These are phyloP conservation scores for Grosmannia clavigera DNA, from an alignment of 2,329 filamentous ascomycete species.

Conservation along the genomic window DNA sequence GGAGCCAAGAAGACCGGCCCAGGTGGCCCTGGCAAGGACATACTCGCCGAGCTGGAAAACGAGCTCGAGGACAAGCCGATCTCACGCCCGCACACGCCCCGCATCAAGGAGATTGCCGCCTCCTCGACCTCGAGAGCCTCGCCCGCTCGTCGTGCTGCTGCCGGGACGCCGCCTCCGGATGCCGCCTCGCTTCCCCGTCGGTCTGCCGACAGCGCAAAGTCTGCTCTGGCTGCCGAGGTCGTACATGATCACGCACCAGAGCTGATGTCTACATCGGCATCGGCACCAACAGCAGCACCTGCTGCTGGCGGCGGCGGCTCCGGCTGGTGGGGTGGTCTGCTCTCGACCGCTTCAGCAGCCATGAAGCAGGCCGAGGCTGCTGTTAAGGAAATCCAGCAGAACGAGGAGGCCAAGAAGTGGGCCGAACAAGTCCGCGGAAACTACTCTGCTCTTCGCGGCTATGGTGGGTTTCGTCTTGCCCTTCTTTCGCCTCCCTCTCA, in stretches of 20 bases:
- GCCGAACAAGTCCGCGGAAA: constrained; percentile 88
- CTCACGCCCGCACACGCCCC: constrained; percentile 73
- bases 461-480: constrained; percentile 42
- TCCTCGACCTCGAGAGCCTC: constrained; percentile 27
- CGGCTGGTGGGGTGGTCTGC: constrained; percentile 80
- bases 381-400: constrained; percentile 89
- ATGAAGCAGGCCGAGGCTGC: constrained; percentile 88
- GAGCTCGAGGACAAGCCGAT: constrained; percentile 56
- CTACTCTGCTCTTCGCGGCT: constrained; percentile 61
- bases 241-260: constrained; percentile 28
- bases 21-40: constrained; percentile 48
- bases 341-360: constrained; percentile 72
- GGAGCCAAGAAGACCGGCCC: constrained; percentile 28
- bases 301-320: constrained; percentile 35
- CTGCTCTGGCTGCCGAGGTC: constrained; percentile 13
- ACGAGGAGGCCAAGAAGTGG: constrained; percentile 94
- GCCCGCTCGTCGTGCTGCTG: constrained; percentile 35
- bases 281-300: constrained; percentile 9
- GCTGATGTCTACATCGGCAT: constrained; percentile 13
- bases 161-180: constrained; percentile 48
- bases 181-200: constrained; percentile 27
- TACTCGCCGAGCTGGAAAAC: constrained; percentile 77
- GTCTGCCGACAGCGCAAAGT: constrained; percentile 9
- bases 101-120: constrained; percentile 40
- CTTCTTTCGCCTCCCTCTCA: background rate